Base-by-base conservation (phyloP, 2,329 filamentous ascomycete genomes). In the Colletotrichum phormii region DNA sequence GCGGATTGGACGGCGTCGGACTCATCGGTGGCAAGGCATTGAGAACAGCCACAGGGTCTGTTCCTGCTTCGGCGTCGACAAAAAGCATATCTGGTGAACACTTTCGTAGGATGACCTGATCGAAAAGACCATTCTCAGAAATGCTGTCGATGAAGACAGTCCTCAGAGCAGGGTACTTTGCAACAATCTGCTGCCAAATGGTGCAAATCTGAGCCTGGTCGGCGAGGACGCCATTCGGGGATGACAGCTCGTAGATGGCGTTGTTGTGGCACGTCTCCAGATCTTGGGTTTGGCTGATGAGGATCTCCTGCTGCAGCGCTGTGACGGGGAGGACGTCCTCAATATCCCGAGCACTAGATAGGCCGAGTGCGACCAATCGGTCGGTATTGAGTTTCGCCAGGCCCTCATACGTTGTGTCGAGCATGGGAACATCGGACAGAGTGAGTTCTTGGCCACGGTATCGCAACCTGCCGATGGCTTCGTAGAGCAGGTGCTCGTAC, bases 91-190 rank as follows among this genome's bases (percentile, higher is more conserved):
- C 84, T 0, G 88, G 86, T 0, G 86, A 88, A 18, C 83, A 81
- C 59, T 82, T 83, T 9, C 82, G 82, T 2, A 89, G 77, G 6
- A 89, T 79, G 12, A 89, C 81, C 75, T 85, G 86, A 69, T 89
- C 86, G 69, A 86, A 89, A 0, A 89, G 78, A 0, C 86, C 85
- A 6, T 85, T 82, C 49, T 84, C 82, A 12, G 86, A 84, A 13
- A 87, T 81, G 42, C 86, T 87, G 58, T 88, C 86, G 55, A 84
- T 85, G 70, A 89, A 89, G 22, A 89, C 81, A 3, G 87, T 89
- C 53, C 87, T 79, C 53, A 89, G 75, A 1, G 86, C 82, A 0
- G 84, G 77, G 60, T 89, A 85, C 60, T 81, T 81, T n/a, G 82
- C 78, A 0, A 86, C 84, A 0, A 89, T 84, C 37, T 83, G 82